Base-by-base conservation (phyloP, 208 protist genomes). In the Leishmania lainsoni region DNA sequence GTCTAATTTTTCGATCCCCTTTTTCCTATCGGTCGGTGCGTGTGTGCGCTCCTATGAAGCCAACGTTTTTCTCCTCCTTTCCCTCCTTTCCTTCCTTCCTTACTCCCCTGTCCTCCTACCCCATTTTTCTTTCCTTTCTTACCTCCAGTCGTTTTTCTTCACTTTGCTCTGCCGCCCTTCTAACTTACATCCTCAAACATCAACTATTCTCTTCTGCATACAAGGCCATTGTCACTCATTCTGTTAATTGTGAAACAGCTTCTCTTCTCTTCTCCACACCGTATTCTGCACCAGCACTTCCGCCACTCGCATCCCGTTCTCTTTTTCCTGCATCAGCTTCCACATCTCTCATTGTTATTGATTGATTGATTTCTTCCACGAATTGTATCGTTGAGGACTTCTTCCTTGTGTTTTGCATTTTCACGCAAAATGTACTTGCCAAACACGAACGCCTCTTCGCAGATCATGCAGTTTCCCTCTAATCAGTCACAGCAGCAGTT, bases 401-500 rank as follows among this genome's bases (percentile, higher is more conserved):
- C 14, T n/a, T 59, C 49, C 39, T 26, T 66, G 54, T 66, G 5
- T n/a, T 76, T 51, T 76, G 39, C 54, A 72, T 22, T 22, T 51
- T 54, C 72, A 68, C 73, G 42, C 29, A 52, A 80, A 20, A 85
- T 83, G 81, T 88, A 88, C 78, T 45, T 85, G 35, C 85, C 80
- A 22, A 79, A 80, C 80, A 17, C 72, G 29, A 81, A 75, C 70
- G 52, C 77, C 16, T 83, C 83, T 10, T 73, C 81, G 49, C 80
- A 78, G 63, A 87, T 87, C 80, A 83, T 89, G 80, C 72, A 79
- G 72, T 83, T 89, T 42, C 80, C 76, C 5, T 29, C 75, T 56
- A 83, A 83, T 69, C 78, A 83, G 48, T 83, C 78, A 9, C 83
- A 83, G 68, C 87, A 91, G 82, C 84, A 85, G 86, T 83, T 89